Base-by-base conservation (phyloP, 176 grass and related monocot species). In the Leersia perrieri region DNA sequence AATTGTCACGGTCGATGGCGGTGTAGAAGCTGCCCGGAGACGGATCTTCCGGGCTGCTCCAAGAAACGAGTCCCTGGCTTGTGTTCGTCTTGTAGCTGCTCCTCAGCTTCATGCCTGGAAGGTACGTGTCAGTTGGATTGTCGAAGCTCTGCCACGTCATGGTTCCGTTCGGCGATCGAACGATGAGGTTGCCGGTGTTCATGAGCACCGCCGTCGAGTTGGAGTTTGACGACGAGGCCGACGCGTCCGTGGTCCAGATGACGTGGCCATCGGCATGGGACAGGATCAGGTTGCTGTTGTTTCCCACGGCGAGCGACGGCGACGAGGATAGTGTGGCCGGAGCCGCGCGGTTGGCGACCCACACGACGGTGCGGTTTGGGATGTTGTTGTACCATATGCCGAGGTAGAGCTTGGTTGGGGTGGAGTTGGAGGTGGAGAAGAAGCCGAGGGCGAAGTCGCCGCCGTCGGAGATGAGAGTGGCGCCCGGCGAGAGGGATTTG, bases 331-430 rank as follows among this genome's bases (percentile, higher is more conserved):
- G 12, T 12, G 41, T 36, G 45, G 60, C 15, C 9, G 77, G 77
- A 23, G 49, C 15, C 33, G 33, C 85, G 0, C 71, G 30, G 63
- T 87, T 76, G 49, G 78, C 78, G 1, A 87, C 63, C 85, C 85
- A 87, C 0, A 87, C 63, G 11, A 70, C 71, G 63, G 78, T 87
- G 14, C 4, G 71, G 2, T 0, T 20, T 14, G 78, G 30, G 9
- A 87, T 38, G 63, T 45, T 5, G 51, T 29, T 87, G 63, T 87
- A 87, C 85, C 85, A 87, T 69, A 69, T 87, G 49, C 85, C 85
- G 30, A 81, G 47, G 85, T 87, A 81, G 14, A 62, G 49, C 7
- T 9, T 68, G 2, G 0, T 0, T 1, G 77, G 61, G 4, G 77
- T 41, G 25, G 69, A 79, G 27, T 60, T 73, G 18, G 69, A 42